phyloP scores from a whole-genome alignment of 1,139 yeast genomes.

The Magnusiomyces tetraspermus region DNA sequence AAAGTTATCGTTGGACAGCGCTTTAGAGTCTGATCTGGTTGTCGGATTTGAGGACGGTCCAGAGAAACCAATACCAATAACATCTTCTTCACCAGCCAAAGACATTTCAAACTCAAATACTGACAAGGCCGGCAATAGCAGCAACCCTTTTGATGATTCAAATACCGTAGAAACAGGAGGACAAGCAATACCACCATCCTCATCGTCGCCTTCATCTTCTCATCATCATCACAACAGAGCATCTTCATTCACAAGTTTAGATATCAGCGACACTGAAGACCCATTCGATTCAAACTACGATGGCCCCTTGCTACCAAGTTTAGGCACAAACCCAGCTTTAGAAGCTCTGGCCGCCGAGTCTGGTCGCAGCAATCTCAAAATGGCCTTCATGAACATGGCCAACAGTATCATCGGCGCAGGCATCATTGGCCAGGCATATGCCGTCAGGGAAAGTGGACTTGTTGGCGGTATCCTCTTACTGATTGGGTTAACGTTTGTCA shows the following conservation, averaged over 20 bases:
- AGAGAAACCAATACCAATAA: too few relatives aligned
- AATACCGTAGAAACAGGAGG: too few relatives aligned
- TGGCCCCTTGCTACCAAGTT: background rate
- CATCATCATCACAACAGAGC: background rate
- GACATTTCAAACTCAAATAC: too few relatives aligned
- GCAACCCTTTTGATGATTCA: too few relatives aligned
- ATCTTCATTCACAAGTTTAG: background rate
- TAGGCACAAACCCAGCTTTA: constrained; percentile 20
- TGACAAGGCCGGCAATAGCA: too few relatives aligned
- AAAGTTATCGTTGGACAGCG: too few relatives aligned
- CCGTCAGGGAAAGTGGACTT: constrained; percentile 71
- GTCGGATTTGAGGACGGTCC: too few relatives aligned
- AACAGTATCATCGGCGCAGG: constrained; percentile 90
- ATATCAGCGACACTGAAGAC: background rate
- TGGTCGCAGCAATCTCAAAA: constrained; percentile 45
- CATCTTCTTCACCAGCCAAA: too few relatives aligned
- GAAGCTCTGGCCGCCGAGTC: constrained; percentile 30
- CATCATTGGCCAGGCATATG: constrained; percentile 88
- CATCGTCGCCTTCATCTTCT: background rate
- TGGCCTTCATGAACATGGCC: constrained; percentile 97
- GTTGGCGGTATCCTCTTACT: constrained; percentile 62
- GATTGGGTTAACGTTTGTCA: constrained; percentile 51
- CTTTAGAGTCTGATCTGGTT: too few relatives aligned
- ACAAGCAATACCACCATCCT: background rate
- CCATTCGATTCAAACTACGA: background rate